Percentiles rank a stretch among this genome's conserved stretches.
These are phyloP conservation scores for Furcasterigmium furcatum DNA, from an alignment of 2,329 filamentous ascomycete genomes.

Conservation along the genomic window DNA sequence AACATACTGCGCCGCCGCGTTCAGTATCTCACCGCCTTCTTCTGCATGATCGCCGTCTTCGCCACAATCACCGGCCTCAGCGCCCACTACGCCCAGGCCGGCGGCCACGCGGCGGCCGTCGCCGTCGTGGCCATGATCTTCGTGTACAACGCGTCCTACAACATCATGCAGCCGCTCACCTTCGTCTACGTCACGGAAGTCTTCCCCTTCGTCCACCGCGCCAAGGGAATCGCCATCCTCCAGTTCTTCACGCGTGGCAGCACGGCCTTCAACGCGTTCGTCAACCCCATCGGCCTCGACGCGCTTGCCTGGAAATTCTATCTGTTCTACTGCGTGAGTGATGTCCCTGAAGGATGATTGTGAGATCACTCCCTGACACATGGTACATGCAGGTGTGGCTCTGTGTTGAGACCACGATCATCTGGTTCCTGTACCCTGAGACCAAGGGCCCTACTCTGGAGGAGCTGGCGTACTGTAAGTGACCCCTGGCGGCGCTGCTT, in stretches of 20 bases:
- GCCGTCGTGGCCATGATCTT: conserved; percentile 31
- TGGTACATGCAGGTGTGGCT: conserved; percentile 20
- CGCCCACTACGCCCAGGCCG: conserved; percentile 23
- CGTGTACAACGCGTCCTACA: conserved; percentile 42
- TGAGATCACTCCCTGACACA: conserved; percentile 21
- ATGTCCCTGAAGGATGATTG: conserved; percentile 34
- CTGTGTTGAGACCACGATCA: conserved; percentile 13
- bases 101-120: conserved; percentile 20
- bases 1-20: conserved; percentile 5
- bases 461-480: conserved; percentile 44
- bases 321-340: conserved; percentile 42
- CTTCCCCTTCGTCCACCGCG: conserved; percentile 47
- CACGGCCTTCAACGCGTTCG: conserved; percentile 21
- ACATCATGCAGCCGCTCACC: conserved; percentile 50
- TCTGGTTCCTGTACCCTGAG: conserved; percentile 56
- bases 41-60: conserved; percentile 7
- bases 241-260: conserved; percentile 17
- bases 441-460: conserved; percentile 63
- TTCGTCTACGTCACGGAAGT: conserved; percentile 48
- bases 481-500: neutral
- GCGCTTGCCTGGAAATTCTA: conserved; percentile 52
- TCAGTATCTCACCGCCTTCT: conserved; percentile 8
- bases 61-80: conserved; percentile 24
- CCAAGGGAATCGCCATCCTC: conserved; percentile 40
- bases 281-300: conserved; percentile 47